Percentiles rank a stretch among this genome's conserved stretches.
Evolutionary conservation across 148 eudicot species (phyloP).

Genomic region (Rhododendron kiyosumense): DNA sequence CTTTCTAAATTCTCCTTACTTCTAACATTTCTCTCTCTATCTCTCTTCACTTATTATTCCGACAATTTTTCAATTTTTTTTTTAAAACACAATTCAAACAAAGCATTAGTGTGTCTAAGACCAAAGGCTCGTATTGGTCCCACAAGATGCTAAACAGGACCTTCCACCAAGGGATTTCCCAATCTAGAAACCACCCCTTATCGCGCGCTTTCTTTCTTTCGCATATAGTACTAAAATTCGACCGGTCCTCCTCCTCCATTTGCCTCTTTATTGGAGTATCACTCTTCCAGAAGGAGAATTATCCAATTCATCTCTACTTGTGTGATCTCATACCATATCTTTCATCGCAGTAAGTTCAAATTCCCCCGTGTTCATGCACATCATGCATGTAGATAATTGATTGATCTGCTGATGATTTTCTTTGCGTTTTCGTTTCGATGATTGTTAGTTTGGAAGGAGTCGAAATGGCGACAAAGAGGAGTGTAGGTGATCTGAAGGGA

Average conservation of each 20-base stretch:
- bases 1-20: no score
- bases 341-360: background rate
- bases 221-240: background rate
- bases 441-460: background rate
- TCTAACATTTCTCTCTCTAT: no score
- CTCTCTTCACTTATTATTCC: no score
- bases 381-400: background rate
- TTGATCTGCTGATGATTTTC: background rate
- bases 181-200: background rate
- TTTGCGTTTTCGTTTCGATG: background rate
- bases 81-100: no score
- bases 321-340: background rate
- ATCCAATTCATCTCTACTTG: background rate
- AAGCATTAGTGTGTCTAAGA: no score
- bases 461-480: conserved; percentile 66
- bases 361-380: no score
- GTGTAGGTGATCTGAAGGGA: conserved; percentile 59
- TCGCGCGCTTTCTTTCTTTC: background rate
- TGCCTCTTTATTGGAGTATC: background rate
- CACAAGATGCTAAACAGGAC: no score
- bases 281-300: background rate
- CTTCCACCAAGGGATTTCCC: no score
- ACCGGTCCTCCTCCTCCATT: background rate
- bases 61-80: no score
- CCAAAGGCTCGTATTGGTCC: no score